These are phyloP conservation scores for Astragalus membranaceus DNA, from an alignment of 306 rosid genomes.

Conservation along the genomic window DNA sequence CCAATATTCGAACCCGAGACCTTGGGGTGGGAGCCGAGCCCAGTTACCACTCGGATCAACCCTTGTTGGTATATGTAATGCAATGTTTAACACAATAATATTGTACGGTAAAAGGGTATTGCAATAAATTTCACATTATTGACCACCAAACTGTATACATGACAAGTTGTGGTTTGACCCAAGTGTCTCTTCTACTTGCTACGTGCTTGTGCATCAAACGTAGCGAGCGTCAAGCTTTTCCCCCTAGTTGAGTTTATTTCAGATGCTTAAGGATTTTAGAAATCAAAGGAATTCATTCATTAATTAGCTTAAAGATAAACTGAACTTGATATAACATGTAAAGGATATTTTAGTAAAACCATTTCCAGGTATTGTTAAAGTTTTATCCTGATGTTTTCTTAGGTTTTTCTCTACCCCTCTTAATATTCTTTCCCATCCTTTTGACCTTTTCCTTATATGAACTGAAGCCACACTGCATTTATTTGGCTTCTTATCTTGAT, in stretches of 20 bases:
- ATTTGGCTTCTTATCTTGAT: constrained; percentile 10
- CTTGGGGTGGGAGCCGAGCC: no score
- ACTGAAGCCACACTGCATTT: constrained; percentile 4
- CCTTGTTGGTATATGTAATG: no score
- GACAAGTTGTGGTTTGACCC: neutral
- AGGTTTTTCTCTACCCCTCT: constrained; percentile 11
- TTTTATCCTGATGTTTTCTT: neutral
- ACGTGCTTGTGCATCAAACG: neutral
- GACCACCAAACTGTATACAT: neutral
- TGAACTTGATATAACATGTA: no score
- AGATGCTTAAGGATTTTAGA: constrained; percentile 8
- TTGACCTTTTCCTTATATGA: neutral
- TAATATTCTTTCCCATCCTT: neutral
- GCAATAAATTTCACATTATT: neutral
- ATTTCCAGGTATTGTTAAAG: neutral
- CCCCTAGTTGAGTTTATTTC: neutral
- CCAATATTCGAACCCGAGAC: no score
- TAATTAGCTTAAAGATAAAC: neutral
- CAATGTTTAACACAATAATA: neutral
- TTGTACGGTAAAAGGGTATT: neutral
- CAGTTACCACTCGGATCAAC: no score
- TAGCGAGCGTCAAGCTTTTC: neutral
- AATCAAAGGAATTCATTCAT: neutral
- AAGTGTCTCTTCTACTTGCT: neutral
- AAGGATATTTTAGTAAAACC: neutral